Percentiles rank a stretch among this genome's conserved stretches.
Conservation (phyloP, 768 basidiomycete species). For the Boletus sp. region DNA sequence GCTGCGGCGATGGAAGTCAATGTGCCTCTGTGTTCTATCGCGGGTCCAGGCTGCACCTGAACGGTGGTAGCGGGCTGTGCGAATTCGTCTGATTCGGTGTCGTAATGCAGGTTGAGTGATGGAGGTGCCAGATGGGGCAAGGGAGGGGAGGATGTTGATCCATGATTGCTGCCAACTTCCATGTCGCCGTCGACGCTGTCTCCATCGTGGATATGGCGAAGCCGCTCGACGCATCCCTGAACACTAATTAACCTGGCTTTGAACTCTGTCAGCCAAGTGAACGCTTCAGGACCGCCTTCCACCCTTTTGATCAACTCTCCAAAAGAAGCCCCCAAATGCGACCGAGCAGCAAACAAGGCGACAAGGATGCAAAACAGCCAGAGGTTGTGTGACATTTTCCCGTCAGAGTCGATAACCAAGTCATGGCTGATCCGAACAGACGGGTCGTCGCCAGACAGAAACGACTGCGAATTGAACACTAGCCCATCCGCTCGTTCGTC, state of each 20-base stretch:
- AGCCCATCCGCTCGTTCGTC: conserved; percentile 25
- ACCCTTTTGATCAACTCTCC: conserved; percentile 11
- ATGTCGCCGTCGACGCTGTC: conserved; percentile 16
- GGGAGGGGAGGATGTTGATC: conserved; percentile 18
- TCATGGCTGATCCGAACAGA: conserved; percentile 10
- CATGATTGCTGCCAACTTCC: conserved; percentile 20
- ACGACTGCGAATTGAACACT: conserved; percentile 25
- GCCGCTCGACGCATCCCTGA: conserved; percentile 22
- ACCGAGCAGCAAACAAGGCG: conserved; percentile 17
- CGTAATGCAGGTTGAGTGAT: conserved; percentile 17
- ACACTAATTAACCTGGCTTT: conserved; percentile 25
- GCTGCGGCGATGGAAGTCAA: conserved; percentile 5
- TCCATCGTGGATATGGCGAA: conserved; percentile 14
- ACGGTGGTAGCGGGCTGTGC: conserved; percentile 6
- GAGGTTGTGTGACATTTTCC: conserved; percentile 46
- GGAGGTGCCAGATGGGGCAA: conserved; percentile 21
- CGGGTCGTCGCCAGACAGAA: conserved; percentile 10
- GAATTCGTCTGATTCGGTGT: conserved; percentile 12
- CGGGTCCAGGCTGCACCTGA: conserved; percentile 6
- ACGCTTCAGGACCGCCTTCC: conserved; percentile 10
- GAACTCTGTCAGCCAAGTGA: conserved; percentile 16
- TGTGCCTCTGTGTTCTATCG: background rate
- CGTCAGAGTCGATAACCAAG: conserved; percentile 49
- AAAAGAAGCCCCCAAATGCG: conserved; percentile 13
- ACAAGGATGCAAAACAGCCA: conserved; percentile 44